phyloP scores from a whole-genome alignment of 225 moss, liverwort and hornwort genomes.

The Straminergon stramineum region DNA sequence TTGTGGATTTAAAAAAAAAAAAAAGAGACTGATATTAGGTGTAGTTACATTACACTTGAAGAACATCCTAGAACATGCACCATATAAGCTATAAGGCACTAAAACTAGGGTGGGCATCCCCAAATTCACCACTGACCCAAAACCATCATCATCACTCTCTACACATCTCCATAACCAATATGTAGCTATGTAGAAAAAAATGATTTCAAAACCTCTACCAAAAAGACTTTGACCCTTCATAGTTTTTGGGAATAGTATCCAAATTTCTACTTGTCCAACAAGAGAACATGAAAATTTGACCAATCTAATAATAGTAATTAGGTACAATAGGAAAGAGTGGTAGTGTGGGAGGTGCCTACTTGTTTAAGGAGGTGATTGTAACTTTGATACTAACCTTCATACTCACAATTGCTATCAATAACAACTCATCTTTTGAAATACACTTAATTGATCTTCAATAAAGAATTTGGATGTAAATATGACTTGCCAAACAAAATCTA shows the following conservation, averaged over 20 bases:
- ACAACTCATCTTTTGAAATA: neutral
- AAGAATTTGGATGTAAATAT: neutral
- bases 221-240: neutral
- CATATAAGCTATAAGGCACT: neutral
- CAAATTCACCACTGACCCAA: neutral
- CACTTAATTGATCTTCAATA: neutral
- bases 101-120: accelerated
- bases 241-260: neutral
- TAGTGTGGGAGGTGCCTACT: accelerated
- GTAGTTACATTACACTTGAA: neutral
- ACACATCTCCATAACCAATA: neutral
- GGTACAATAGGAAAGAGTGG: accelerated
- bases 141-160: neutral
- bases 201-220: accelerated
- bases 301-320: neutral
- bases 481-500: neutral
- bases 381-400: neutral
- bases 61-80: neutral
- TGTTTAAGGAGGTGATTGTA: neutral
- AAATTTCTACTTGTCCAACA: neutral
- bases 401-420: accelerated
- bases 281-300: neutral
- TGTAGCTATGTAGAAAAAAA: neutral
- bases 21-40: neutral
- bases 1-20: no score